Evolutionary conservation across 306 rosid species (phyloP), one percentile per base, ranked within the genome.

Genomic region (Albizia julibrissin): DNA sequence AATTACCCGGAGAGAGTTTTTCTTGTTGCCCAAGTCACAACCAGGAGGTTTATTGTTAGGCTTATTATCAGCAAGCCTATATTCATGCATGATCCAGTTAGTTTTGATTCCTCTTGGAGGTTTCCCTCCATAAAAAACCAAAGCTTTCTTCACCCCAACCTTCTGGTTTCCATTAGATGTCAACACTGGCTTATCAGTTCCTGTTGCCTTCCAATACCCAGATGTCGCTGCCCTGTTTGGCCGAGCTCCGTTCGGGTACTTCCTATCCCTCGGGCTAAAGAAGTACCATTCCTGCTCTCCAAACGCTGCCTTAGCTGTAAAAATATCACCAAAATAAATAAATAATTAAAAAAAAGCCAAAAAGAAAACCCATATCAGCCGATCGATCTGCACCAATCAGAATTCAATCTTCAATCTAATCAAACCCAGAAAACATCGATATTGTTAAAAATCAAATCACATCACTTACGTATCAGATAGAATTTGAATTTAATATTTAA

Each of bases 1-100:
- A 12, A 1, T 78, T 89, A 91, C 95, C 87, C 95, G 61, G 59
- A 89, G 76, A 11, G 95, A 91, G 80, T 89, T 92, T 82, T 90
- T 92, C 87, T 89, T 92, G 88, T 82, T 87, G 85, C 83, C 87
- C 58, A 87, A 87, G 88, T 84, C 85, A 75, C 77, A 88, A 0
- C 91, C 91, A 3, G 92, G 95, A 37, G 93, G 97, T 72, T 56
- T 88, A 80, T 89, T 88, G 76, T 59, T 80, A 39, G 89, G 74
- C 84, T 88, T 89, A 78, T 69, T 87, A 22, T 92, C 95, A 24
- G 84, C 82, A 3, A 92, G 78, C 44, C 97, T 79, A 39, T 91
- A 92, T 69, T 92, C 97, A 79, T 92, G 97, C 97, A 92, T 92
- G 80, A 92, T 92, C 97, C 97, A 92, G 61, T 88, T 90, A 58